Evolutionary conservation across 768 basidiomycete genomes (phyloP).

Genomic region (Termitomyces sp.): DNA sequence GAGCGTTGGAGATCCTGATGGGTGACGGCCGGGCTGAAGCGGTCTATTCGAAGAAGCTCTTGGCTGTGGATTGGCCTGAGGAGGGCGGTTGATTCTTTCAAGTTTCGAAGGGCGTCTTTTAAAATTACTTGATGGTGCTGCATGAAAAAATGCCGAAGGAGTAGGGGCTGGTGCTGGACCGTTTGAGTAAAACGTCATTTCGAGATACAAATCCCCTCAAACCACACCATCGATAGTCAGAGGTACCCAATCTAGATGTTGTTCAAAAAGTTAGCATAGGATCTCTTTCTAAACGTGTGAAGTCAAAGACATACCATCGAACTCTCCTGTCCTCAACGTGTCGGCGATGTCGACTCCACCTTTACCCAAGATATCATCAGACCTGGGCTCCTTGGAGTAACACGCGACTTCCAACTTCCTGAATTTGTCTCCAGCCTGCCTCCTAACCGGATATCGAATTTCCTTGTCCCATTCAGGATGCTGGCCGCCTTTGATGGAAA

Average conservation of each 20-base stretch:
- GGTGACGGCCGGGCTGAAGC: background rate
- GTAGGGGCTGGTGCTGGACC: conserved; percentile 41
- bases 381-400: conserved; percentile 70
- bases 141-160: conserved; percentile 13
- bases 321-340: conserved; percentile 81
- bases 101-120: conserved; percentile 50
- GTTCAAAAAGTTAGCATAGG: background rate
- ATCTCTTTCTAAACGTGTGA: background rate
- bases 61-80: conserved; percentile 1
- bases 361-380: conserved; percentile 74
- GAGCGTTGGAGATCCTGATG: background rate
- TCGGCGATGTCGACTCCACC: conserved; percentile 70
- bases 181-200: conserved; percentile 89
- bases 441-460: conserved; percentile 68
- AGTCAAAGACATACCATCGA: conserved; percentile 62
- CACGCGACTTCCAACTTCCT: conserved; percentile 69
- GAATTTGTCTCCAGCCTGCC: conserved; percentile 45
- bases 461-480: conserved; percentile 93
- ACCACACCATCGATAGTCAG: conserved; percentile 40
- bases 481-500: conserved; percentile 85
- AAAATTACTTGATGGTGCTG: conserved; percentile 22
- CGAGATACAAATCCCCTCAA: conserved; percentile 84
- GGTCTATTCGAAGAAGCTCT: background rate
- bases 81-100: conserved; percentile 43
- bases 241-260: conserved; percentile 27